phyloP scores from a whole-genome alignment of 352 stramenopile genomes.

The Pythium insidiosum region DNA sequence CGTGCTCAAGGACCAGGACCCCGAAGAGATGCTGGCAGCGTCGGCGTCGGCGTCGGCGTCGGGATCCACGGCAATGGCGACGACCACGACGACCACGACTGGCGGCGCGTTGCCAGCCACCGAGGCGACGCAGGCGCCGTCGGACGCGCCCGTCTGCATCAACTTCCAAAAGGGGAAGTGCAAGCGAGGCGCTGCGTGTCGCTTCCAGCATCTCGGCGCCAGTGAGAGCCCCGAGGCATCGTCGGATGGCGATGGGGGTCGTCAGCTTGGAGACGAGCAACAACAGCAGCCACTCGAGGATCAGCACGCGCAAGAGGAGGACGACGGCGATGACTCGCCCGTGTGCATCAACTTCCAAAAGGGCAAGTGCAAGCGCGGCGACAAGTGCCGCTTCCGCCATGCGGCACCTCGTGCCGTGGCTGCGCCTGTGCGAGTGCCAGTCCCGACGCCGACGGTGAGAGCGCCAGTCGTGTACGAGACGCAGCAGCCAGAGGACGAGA shows the following conservation, averaged over 20 bases:
- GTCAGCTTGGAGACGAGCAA: no score
- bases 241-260: no score
- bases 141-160: conserved; percentile 18
- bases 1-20: conserved; percentile 14
- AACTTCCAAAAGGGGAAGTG: conserved; percentile 30
- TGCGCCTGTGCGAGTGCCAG: neutral
- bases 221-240: neutral
- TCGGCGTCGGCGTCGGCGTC: neutral
- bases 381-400: conserved; percentile 22
- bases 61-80: no score
- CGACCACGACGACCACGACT: neutral
- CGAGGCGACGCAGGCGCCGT: neutral
- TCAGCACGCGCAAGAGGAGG: neutral
- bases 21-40: neutral
- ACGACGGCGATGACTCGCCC: conserved; percentile 11
- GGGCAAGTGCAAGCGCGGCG: conserved; percentile 34
- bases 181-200: conserved; percentile 21
- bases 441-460: neutral
- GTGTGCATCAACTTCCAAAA: conserved; percentile 27
- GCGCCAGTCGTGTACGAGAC: neutral
- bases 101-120: neutral
- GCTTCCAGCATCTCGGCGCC: conserved; percentile 19
- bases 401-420: neutral
- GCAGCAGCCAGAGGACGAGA: conserved; percentile 1
- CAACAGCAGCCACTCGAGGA: neutral